Base-by-base conservation (phyloP, 495 filamentous ascomycete species). In the Penicillium simplicissimum region DNA sequence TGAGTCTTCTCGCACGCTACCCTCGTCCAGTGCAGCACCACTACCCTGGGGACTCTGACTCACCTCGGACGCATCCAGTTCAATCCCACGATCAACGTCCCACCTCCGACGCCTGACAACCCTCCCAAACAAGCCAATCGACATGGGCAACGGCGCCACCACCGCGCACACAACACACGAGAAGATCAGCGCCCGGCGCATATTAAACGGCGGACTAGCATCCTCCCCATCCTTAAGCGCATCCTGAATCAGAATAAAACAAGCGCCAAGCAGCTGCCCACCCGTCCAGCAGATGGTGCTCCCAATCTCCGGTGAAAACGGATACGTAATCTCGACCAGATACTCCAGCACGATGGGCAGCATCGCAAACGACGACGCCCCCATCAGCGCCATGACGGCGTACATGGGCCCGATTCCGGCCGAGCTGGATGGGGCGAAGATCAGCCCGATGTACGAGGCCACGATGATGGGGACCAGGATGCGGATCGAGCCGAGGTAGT, bases 321-420 rank as follows among this genome's bases (percentile, higher is more conserved):
- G 94, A 62, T 92, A 89, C 17, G 92, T 92, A 63, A 96, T 79
- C 71, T 97, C 91, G 58, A 90, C 90, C 34, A 95, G 75, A 68
- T 85, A 95, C 77, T 98, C 95, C 37, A 98, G 82, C 13, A 87
- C 90, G 25, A 97, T 81, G 9, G 95, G 95, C 9, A 98, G 76
- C 1, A 98, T 74, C 51, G 79, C 79, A 75, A 98, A 98, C n/a
- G 80, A 84, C 2, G 89, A 76, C 0, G 91, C 94, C 59, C 95
- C 95, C 1, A 96, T 81, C 14, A 96, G 54, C 25, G 74, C 76
- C 67, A 71, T 73, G 23, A 96, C 82, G 54, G 88, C 81, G 66
- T 90, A 96, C 34, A 74, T 67, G 0, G 91, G 89, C 0, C 84
- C 87, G 0, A 85, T 88, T 1, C 94, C 74, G 2, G 72, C 77